Evolutionary conservation across 1,284 basidiomycete genomes (phyloP).

Genomic region (Microbotryum lychnidis-dioicae): DNA sequence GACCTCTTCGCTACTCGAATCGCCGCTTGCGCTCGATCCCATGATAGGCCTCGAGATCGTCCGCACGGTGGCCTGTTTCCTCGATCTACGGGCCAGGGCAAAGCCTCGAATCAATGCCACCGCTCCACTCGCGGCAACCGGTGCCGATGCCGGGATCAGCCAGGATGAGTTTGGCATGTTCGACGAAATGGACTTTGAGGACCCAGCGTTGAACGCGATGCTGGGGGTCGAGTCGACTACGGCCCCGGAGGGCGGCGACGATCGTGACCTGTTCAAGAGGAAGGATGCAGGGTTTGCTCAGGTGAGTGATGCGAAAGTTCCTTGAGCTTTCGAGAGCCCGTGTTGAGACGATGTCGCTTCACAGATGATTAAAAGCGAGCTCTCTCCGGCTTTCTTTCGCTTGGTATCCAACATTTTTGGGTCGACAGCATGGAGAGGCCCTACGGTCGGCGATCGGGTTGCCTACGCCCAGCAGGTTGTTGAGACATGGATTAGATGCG

Average conservation of each 20-base stretch:
- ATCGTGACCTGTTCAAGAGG: slow-evolving; percentile 11
- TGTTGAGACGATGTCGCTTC: slow-evolving; percentile 13
- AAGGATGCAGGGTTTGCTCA: slow-evolving; percentile 39
- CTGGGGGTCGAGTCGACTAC: slow-evolving; percentile 43
- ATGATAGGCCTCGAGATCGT: slow-evolving; percentile 54
- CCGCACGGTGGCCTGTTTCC: slow-evolving; percentile 55
- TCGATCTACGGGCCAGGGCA: slow-evolving; percentile 52
- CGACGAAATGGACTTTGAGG: slow-evolving; percentile 50
- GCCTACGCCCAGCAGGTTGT: slow-evolving; percentile 51
- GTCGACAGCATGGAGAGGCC: slow-evolving; percentile 27
- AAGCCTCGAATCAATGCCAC: slow-evolving; percentile 39
- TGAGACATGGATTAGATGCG: slow-evolving; percentile 70
- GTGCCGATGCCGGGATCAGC: slow-evolving; percentile 44
- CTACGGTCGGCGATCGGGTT: slow-evolving; percentile 34
- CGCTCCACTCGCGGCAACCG: slow-evolving; percentile 25
- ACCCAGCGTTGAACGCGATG: slow-evolving; percentile 52
- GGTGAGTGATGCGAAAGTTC: slow-evolving; percentile 26
- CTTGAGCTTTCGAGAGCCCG: not conserved
- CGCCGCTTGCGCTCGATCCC: slow-evolving; percentile 47
- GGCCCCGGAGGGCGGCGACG: not conserved
- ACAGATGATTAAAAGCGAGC: slow-evolving; percentile 51
- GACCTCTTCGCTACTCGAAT: slow-evolving; percentile 54
- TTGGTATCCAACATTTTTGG: slow-evolving; percentile 52
- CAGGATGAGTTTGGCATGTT: slow-evolving; percentile 56
- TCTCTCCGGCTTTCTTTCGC: slow-evolving; percentile 56